Conservation (phyloP, 495 filamentous ascomycete species). For the Lasiosphaeria ovina region DNA sequence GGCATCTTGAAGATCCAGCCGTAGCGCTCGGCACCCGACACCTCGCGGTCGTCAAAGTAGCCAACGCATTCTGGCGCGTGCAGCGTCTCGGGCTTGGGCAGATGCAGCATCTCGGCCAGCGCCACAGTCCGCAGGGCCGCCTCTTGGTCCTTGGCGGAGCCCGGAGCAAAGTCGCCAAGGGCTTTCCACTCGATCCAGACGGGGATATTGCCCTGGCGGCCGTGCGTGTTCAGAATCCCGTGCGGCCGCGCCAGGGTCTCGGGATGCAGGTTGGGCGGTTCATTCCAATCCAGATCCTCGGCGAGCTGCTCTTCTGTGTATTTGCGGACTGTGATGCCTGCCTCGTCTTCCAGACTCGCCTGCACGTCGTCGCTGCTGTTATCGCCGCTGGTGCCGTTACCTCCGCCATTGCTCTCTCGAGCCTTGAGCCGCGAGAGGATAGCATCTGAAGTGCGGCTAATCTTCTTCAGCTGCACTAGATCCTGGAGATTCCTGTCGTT, state of each 20-base stretch:
- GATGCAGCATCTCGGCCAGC: slow-evolving; percentile 31
- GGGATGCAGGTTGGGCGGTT: slow-evolving; percentile 13
- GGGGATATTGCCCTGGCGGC: slow-evolving; percentile 13
- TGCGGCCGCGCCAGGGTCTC: slow-evolving; percentile 19
- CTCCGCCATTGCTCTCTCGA: background rate
- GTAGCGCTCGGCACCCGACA: slow-evolving; percentile 16
- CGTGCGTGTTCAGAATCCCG: slow-evolving; percentile 15
- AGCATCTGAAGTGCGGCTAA: slow-evolving; percentile 25
- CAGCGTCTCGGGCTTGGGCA: slow-evolving; percentile 27
- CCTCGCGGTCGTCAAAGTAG: slow-evolving; percentile 30
- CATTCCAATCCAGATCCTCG: slow-evolving; percentile 18
- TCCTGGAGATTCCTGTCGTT: slow-evolving; percentile 30
- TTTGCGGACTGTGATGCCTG: slow-evolving; percentile 18
- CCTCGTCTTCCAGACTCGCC: slow-evolving; percentile 1
- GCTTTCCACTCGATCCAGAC: slow-evolving; percentile 38
- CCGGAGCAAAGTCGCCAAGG: slow-evolving; percentile 12
- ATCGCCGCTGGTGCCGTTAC: background rate
- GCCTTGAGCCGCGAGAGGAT: slow-evolving; percentile 24
- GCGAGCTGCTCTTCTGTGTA: slow-evolving; percentile 10
- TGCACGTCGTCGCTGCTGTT: background rate
- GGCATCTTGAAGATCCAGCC: slow-evolving; percentile 32
- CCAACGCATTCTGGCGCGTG: slow-evolving; percentile 29
- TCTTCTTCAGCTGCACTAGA: slow-evolving; percentile 30
- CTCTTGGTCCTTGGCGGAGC: slow-evolving; percentile 21
- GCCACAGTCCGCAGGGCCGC: slow-evolving; percentile 26